Evolutionary conservation across 2,329 filamentous ascomycete species (phyloP), one percentile per base, ranked within the genome.

Genomic region (Beauveria varroae): DNA sequence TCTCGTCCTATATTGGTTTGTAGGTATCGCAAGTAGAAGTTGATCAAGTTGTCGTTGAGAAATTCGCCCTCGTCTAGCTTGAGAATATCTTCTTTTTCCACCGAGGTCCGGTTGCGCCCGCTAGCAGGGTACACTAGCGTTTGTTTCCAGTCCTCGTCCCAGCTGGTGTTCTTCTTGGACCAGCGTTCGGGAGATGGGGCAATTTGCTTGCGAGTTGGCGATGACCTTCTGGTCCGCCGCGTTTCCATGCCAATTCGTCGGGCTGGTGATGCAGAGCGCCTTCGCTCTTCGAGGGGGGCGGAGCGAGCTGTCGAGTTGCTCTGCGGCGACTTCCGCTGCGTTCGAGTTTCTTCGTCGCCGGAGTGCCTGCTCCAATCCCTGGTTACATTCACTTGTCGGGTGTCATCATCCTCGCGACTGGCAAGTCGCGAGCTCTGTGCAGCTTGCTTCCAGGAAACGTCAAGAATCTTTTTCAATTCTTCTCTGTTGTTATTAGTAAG

Each of bases 41-140:
- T 86, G 66, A 99, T 89, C 30, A 99, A 77, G 68, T 91, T 96
- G 75, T 99, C 95, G 70, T 99, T 99, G 49, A 99, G 75, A 63
- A 89, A 96, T 67, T 96, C 84, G 14, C 87, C 90, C 64, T 96
- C 90, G 63, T 96, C 87, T 3, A 99, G 81, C 47, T 91, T 82
- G 22, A 81, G 76, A 40, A 98, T 86, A 68, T 95, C 91, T n/a
- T 82, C 78, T 63, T 82, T 85, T 61, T 90, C 84, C 1, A 95
- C 85, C 1, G 81, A 85, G 1, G 87, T 84, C 63, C 86, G 81
- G 55, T 84, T 82, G 59, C 80, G 83, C 3, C 85, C 84, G 28
- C 74, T 76, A 5, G 75, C 67, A 3, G 86, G 86, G 69, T 85
- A 91, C 2, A 85, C 76, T 1, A 93, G 76, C 1, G 87, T 81